These are phyloP conservation scores for Colletotrichum tamarilloi DNA, from an alignment of 2,329 filamentous ascomycete genomes.

Conservation along the genomic window DNA sequence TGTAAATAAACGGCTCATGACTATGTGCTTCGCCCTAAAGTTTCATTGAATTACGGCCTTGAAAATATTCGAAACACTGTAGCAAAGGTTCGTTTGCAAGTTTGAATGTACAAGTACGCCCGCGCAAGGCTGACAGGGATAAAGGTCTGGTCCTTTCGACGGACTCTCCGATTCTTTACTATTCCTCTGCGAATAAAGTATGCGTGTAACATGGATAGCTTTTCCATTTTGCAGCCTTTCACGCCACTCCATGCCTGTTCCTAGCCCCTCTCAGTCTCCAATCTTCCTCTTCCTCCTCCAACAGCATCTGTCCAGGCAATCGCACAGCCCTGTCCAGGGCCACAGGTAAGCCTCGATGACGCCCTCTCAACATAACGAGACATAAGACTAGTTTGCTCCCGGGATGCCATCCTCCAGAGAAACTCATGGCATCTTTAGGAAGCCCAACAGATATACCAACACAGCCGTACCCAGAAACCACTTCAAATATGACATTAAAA, in stretches of 20 bases:
- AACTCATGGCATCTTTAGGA: slow-evolving; percentile 64
- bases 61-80: no score
- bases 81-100: no score
- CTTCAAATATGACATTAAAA: slow-evolving; percentile 71
- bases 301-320: slow-evolving; percentile 49
- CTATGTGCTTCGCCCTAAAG: no score
- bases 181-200: no score
- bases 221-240: not conserved
- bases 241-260: not conserved
- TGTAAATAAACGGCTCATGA: no score
- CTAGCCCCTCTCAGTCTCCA: slow-evolving; percentile 22
- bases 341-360: slow-evolving; percentile 67
- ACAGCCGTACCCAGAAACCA: slow-evolving; percentile 68
- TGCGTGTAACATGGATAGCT: no score
- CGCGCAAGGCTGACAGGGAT: no score
- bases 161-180: no score
- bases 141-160: no score
- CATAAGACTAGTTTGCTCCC: slow-evolving; percentile 69
- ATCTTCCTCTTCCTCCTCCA: slow-evolving; percentile 45
- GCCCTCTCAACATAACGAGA: slow-evolving; percentile 66
- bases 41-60: no score
- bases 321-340: slow-evolving; percentile 65
- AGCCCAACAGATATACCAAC: slow-evolving; percentile 71
- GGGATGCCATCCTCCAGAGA: slow-evolving; percentile 64
- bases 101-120: no score